Base-by-base conservation (phyloP, 768 basidiomycete genomes). In the Leccinellum luteum region DNA sequence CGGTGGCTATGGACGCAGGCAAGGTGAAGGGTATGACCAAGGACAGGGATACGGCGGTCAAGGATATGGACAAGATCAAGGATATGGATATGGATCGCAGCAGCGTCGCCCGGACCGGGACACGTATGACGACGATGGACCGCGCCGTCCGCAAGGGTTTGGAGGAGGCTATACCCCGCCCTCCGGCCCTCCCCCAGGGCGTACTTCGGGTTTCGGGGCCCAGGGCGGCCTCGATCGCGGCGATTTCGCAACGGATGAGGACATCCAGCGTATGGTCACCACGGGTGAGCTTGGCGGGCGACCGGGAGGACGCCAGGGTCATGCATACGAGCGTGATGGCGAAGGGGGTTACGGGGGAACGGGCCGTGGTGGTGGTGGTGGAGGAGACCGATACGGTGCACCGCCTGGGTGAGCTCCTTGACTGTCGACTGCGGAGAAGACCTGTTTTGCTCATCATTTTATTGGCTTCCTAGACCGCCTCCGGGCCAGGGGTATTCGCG, bases 181-280 rank as follows among this genome's bases (percentile, higher is more conserved):
- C 3, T 1, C 59, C 1, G 64, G 59, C 3, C 52, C 54, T 1
- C 66, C 63, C 2, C 44, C 55, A 0, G 21, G 3, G 3, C 59
- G 51, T 19, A 50, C 31, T 1, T 13, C 25, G 12, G 63, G 1
- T 25, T n/a, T 48, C 9, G 21, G 14, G 4, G 53, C 59, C 30
- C 62, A 17, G 14, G 62, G 64, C 4, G 69, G 61, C 6, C 51
- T 69, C 17, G 61, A 57, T 47, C 64, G 60, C 1, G 56, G 47
- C n/a, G 69, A 70, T 63, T 73, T 73, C 48, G 69, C 65, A 51
- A 60, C 69, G 48, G 69, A 70, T 60, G 66, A 47, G 4, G 69
- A 71, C 1, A 63, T 70, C 32, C 19, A 58, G 7, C 59, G 60
- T 51, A 61, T 71, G 63, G 51, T 73, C 47, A 1, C 44, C 3